Percentiles rank a stretch among this genome's conserved stretches.
These are phyloP conservation scores for Pythium scleroteichum DNA, from an alignment of 352 stramenopile species.

Conservation along the genomic window DNA sequence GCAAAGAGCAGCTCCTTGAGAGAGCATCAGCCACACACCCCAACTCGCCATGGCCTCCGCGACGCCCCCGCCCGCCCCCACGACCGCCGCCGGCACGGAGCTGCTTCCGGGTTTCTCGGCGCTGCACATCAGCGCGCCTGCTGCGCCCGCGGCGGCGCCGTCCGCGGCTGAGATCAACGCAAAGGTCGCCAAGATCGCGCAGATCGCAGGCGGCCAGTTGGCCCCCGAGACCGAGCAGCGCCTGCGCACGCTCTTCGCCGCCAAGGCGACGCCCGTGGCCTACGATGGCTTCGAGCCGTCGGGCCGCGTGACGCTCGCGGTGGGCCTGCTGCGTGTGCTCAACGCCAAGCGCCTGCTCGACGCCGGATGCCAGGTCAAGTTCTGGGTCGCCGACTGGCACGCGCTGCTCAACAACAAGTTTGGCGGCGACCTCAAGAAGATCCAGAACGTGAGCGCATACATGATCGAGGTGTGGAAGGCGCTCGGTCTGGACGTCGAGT, in stretches of 20 bases:
- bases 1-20: conserved; percentile 14
- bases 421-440: conserved; percentile 97
- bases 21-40: conserved; percentile 14
- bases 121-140: conserved; percentile 36
- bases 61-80: conserved; percentile 45
- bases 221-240: conserved; percentile 57
- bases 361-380: conserved; percentile 95
- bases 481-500: conserved; percentile 92
- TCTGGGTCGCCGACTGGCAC: conserved; percentile 99
- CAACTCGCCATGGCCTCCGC: conserved; percentile 19
- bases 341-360: conserved; percentile 93
- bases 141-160: conserved; percentile 18
- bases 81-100: conserved; percentile 28
- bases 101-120: conserved; percentile 56
- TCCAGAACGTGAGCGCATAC: conserved; percentile 93
- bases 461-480: conserved; percentile 99
- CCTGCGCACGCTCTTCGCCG: conserved; percentile 73
- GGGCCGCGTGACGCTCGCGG: conserved; percentile 98
- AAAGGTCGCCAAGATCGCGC: conserved; percentile 59
- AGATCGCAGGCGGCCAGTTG: conserved; percentile 53
- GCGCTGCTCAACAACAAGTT: conserved; percentile 99
- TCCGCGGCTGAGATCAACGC: conserved; percentile 55
- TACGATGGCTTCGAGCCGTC: conserved; percentile 99
- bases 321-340: conserved; percentile 93
- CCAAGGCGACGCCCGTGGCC: conserved; percentile 82